phyloP scores from a whole-genome alignment of 192 early-diverging fungal genomes.

The Spizellomyces sp. region DNA sequence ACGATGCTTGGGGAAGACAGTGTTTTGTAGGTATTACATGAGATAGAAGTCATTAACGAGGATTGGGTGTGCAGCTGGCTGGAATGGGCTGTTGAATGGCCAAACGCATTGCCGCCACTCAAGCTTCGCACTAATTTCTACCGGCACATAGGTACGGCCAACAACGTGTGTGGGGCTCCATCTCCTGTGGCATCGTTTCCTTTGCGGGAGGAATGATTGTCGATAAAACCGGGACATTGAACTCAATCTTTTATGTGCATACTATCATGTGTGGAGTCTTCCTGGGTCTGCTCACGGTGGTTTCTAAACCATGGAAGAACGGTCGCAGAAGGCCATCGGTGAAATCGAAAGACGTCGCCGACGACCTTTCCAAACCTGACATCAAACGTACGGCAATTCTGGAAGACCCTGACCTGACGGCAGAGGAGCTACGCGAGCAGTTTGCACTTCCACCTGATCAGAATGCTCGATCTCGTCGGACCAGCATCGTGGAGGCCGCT shows the following conservation, averaged over 20 bases:
- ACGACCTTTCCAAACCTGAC: conserved; percentile 9
- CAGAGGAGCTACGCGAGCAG: conserved; percentile 12
- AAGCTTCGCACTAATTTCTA: too few species aligned
- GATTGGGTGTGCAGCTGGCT: not conserved
- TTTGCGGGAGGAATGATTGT: conserved; percentile 25
- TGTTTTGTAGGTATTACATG: conserved; percentile 14
- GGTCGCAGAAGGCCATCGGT: not conserved
- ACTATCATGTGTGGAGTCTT: conserved; percentile 11
- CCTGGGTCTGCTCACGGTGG: conserved; percentile 10
- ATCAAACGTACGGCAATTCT: conserved; percentile 9
- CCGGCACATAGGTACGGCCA: conserved; percentile 24
- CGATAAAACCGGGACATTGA: conserved; percentile 15
- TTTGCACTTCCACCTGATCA: not conserved
- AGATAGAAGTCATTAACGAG: not conserved
- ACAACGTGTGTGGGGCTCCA: conserved; percentile 30
- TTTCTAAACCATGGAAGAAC: conserved; percentile 22
- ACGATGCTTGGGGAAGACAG: conserved; percentile 28
- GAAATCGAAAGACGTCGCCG: conserved; percentile 2
- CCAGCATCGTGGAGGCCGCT: conserved; percentile 22
- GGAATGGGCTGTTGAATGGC: not conserved
- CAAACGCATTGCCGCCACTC: not conserved
- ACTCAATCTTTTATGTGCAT: conserved; percentile 20
- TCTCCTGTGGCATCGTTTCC: conserved; percentile 26
- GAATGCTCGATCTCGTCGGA: conserved; percentile 8
- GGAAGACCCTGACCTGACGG: conserved; percentile 25